These are phyloP conservation scores for Aechmea fasciata DNA, from an alignment of 176 grass and related monocot species.

Conservation along the genomic window DNA sequence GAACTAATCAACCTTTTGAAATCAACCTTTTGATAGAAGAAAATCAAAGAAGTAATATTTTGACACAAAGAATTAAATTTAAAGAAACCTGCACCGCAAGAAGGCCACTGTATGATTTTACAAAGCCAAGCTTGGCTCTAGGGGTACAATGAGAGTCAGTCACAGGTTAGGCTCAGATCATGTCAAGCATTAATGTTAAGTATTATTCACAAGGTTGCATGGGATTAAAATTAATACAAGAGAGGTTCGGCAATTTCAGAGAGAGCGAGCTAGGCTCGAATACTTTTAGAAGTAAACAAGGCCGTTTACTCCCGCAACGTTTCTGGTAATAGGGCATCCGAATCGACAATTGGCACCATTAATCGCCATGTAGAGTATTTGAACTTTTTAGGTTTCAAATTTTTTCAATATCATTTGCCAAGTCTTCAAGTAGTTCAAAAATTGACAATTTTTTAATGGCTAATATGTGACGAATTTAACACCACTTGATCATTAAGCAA, in stretches of 20 bases:
- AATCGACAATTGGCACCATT: too few species aligned
- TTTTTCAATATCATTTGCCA: background rate
- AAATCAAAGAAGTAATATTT: background rate
- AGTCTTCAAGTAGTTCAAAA: background rate
- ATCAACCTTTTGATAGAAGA: slow-evolving; percentile 3
- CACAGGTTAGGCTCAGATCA: background rate
- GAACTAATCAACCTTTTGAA: slow-evolving; percentile 1
- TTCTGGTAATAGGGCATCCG: too few species aligned
- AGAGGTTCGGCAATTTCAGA: too few species aligned
- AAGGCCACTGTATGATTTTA: background rate
- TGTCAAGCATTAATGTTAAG: background rate
- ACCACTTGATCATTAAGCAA: too few species aligned
- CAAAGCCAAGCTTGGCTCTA: background rate
- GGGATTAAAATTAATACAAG: too few species aligned
- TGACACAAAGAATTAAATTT: background rate
- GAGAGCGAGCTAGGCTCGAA: too few species aligned
- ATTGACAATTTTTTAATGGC: background rate
- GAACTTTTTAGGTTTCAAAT: background rate
- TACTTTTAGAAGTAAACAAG: too few species aligned
- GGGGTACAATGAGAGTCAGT: background rate
- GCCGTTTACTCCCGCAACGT: too few species aligned
- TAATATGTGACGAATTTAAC: too few species aligned
- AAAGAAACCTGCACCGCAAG: background rate
- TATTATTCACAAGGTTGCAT: background rate
- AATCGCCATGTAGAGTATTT: too few species aligned